Base-by-base conservation (phyloP, 164 flowering plant genomes). In the Vitis labrusca region DNA sequence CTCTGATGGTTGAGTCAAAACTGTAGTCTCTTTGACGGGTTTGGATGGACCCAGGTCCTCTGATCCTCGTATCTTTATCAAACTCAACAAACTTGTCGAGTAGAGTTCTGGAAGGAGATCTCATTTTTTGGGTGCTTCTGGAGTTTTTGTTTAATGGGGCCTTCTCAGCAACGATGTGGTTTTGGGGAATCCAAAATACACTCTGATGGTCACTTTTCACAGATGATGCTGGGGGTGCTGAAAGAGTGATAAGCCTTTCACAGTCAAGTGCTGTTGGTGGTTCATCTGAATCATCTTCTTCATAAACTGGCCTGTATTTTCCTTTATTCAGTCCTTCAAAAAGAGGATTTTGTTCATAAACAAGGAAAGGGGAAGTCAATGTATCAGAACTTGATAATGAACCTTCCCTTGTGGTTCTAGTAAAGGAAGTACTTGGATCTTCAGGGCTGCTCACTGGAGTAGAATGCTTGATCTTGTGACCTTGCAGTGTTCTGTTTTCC, bases 361-460 rank as follows among this genome's bases (percentile, higher is more conserved):
- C 74, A 27, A 77, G 79, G 65, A 83, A 86, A 56, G 82, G 84
- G 67, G 92, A 83, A 51, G 70, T 49, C 11, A 65, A 59, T 10
- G 80, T 69, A 62, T 89, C 84, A 37, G 75, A 73, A 70, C 82
- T 83, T 10, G 85, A 81, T 51, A 67, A 50, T 19, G 89, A 78
- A 74, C 77, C 72, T 63, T 77, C 85, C 56, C 60, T 71, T 2
- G 73, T 74, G 9, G 82, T 82, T 80, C 86, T 88, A 59, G 88
- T 73, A 66, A 65, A 77, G 5, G 83, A 79, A 71, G 83, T 80
- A 64, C 73, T 76, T 23, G 79, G 73, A 58, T 83, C 83, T 73
- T 91, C 97, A n/a, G 96, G 98, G 77, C 97, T 94, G 79, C 94
- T 91, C 1, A 83, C 85, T 5, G 97, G 97, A 59, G 97, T 92